Percentiles rank a stretch among this genome's conserved stretches.
Conservation (phyloP, 108 stramenopile genomes). For the Discostella stelligeroides region DNA sequence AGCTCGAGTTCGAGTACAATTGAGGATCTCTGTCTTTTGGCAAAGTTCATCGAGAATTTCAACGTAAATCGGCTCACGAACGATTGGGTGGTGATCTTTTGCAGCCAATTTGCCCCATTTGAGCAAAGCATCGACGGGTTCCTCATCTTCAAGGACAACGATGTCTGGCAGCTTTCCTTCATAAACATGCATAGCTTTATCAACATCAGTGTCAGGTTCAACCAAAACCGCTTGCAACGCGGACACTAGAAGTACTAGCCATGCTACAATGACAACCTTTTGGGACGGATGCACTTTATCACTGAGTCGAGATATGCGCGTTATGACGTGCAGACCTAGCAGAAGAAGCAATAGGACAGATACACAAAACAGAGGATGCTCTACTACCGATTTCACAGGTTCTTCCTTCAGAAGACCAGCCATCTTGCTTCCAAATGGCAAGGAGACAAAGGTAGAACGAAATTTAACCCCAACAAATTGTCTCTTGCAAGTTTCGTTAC, state of each 20-base stretch:
- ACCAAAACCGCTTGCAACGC: conserved; percentile 44
- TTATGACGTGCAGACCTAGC: conserved; percentile 14
- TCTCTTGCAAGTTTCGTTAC: conserved; percentile 53
- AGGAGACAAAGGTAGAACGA: conserved; percentile 39
- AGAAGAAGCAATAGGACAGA: conserved; percentile 26
- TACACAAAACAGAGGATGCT: conserved; percentile 49
- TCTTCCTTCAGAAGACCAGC: conserved; percentile 34
- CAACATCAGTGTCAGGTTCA: conserved; percentile 44
- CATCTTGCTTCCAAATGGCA: conserved; percentile 32
- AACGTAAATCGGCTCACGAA: conserved; percentile 46
- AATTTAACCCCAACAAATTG: conserved; percentile 51
- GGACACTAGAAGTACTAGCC: conserved; percentile 25
- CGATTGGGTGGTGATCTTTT: conserved; percentile 53
- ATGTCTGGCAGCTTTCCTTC: conserved; percentile 53
- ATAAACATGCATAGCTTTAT: conserved; percentile 46
- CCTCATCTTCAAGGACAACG: conserved; percentile 50
- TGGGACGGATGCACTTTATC: conserved; percentile 21
- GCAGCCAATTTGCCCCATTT: conserved; percentile 52
- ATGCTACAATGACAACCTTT: conserved; percentile 11
- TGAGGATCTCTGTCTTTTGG: conserved; percentile 24
- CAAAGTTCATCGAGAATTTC: conserved; percentile 53
- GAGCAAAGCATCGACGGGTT: conserved; percentile 51
- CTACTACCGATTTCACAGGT: conserved; percentile 25
- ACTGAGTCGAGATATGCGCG: conserved; percentile 14
- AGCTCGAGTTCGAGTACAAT: conserved; percentile 42